Evolutionary conservation across 441 rosid genomes (phyloP).

Genomic region (Mallotus repandus): DNA sequence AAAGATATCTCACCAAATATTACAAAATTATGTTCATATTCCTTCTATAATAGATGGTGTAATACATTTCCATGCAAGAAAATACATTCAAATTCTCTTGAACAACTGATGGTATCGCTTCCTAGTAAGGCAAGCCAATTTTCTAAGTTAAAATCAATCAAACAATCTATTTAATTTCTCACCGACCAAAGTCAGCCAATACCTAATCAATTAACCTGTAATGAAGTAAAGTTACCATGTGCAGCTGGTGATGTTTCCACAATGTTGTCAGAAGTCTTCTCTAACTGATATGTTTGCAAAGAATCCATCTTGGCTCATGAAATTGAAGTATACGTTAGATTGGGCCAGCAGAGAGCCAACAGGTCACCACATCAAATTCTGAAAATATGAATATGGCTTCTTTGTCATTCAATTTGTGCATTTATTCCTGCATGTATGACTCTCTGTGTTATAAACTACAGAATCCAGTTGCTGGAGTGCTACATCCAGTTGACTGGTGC

Average conservation of each 20-base stretch:
- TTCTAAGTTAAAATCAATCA: background rate
- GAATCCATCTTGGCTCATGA: background rate
- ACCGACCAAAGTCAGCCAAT: background rate
- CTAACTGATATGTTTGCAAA: background rate
- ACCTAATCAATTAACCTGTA: background rate
- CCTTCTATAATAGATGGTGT: too few relatives aligned
- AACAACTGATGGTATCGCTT: background rate
- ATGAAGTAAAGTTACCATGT: background rate
- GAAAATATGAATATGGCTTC: background rate
- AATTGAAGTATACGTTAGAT: background rate
- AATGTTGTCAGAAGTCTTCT: background rate
- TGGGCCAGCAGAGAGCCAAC: background rate
- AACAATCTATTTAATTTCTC: background rate
- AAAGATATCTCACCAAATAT: background rate
- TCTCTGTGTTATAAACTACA: background rate
- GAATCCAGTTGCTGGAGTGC: background rate
- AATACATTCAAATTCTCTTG: background rate
- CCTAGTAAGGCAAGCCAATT: background rate
- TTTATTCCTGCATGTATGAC: background rate
- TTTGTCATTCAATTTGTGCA: too few relatives aligned
- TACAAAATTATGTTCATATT: background rate
- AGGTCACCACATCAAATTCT: background rate
- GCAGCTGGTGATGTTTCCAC: background rate
- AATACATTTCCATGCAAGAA: too few relatives aligned
- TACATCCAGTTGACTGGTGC: conserved; percentile 1